Evolutionary conservation across 148 eudicot species (phyloP), one percentile per base, ranked within the genome.

Genomic region (Dianthus caryophyllus): DNA sequence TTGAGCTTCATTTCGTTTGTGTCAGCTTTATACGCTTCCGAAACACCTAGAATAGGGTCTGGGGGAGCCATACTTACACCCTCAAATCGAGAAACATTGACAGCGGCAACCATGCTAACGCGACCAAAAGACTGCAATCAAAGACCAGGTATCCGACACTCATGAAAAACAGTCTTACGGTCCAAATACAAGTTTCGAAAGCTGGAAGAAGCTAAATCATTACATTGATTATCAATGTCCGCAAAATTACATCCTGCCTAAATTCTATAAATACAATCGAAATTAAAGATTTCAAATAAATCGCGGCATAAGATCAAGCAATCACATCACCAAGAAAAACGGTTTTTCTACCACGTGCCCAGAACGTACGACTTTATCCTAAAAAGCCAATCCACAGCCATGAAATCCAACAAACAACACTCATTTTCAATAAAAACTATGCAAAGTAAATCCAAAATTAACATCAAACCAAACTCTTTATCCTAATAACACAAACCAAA

Each of bases 61-160:
- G 99, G 96, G 65, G 99, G 99, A 77, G 99, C 99, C 99, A 95
- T 88, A 46, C 87, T 67, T 78, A 95, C 75, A 46, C 83, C 88
- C 77, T 88, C 95, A 60, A 95, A 95, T 56, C 83, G 82, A 67
- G 97, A 90, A 68, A 64, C 84, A 61, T 83, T 75, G 58, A 81
- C 85, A 13, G 97, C 73, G 69, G 87, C 87, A 69, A 83, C 83
- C 97, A 86, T 90, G 61, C 82, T 75, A 58, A 82, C 75, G 71
- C 83, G 81, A 64, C 86, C 58, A 70, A 66, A 53, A 56, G 91
- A 77, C 97, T 92, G 87, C 78, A 73, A 46, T 24, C 38, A 36
- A 66, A 30, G 38, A 33, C 16, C 56, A 48, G 51, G 6, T 25
- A 44, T 10, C 48, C 4, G 14, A 61, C 9, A 57, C 53, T 33